Evolutionary conservation across 441 rosid genomes (phyloP).

Genomic region (Jatropha podagrica): DNA sequence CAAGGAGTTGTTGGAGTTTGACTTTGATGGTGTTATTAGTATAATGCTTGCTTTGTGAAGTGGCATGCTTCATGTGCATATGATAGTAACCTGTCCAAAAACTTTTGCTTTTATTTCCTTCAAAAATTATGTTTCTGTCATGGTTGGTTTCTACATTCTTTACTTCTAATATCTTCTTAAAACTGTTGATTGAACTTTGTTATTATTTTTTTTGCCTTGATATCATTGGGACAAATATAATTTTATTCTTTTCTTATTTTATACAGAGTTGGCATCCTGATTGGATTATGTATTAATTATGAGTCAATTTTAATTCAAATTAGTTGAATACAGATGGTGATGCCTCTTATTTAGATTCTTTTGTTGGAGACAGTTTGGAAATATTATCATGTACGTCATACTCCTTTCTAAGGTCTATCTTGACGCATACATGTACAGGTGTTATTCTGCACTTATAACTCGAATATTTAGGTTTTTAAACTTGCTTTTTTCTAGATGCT

Average conservation of each 20-base stretch:
- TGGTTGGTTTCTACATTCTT: background rate
- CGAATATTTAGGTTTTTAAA: slow-evolving; percentile 43
- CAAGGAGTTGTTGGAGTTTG: slow-evolving; percentile 6
- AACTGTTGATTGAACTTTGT: background rate
- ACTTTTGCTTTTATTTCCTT: slow-evolving; percentile 1
- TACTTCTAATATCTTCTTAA: slow-evolving; percentile 1
- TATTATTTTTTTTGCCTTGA: background rate
- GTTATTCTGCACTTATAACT: slow-evolving; percentile 76
- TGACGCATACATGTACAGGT: slow-evolving; percentile 77
- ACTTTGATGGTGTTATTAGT: background rate
- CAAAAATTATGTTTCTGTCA: background rate
- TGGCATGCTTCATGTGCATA: background rate
- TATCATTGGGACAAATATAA: slow-evolving; percentile 14
- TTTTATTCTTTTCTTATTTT: slow-evolving; percentile 17
- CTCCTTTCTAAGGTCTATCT: slow-evolving; percentile 76
- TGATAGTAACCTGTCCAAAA: background rate
- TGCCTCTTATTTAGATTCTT: slow-evolving; percentile 74
- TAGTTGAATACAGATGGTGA: slow-evolving; percentile 69
- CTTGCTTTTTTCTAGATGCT: slow-evolving; percentile 20
- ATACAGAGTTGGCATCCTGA: slow-evolving; percentile 26
- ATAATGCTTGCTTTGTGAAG: background rate
- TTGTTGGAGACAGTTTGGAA: slow-evolving; percentile 81
- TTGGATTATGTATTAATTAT: slow-evolving; percentile 29
- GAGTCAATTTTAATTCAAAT: slow-evolving; percentile 47
- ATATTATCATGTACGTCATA: slow-evolving; percentile 66